phyloP scores from a whole-genome alignment of 2,329 filamentous ascomycete species.

The Sarocladiaceae sp. region DNA sequence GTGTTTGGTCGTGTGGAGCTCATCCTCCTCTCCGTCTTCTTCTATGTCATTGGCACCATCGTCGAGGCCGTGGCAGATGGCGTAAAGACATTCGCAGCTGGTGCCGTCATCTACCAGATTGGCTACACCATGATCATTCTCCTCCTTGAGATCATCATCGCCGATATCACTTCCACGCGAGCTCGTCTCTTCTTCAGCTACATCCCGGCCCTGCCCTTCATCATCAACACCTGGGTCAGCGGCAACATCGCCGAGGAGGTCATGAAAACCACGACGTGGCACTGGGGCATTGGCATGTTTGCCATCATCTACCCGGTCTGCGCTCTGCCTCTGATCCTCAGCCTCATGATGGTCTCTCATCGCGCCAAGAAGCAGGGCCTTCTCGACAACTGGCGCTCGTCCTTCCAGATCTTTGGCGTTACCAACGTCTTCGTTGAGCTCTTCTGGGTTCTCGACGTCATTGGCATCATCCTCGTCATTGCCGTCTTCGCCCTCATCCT shows the following conservation, averaged over 20 bases:
- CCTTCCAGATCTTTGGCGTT: constrained; percentile 25
- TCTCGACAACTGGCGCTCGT: constrained; percentile 30
- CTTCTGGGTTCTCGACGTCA: constrained; percentile 39
- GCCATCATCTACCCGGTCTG: constrained; percentile 55
- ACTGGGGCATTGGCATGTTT: constrained; percentile 61
- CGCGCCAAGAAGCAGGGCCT: constrained; percentile 47
- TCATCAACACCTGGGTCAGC: constrained; percentile 60
- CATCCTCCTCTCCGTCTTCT: constrained; percentile 50
- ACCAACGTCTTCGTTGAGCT: constrained; percentile 29
- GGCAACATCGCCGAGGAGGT: constrained; percentile 49
- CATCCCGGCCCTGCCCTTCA: constrained; percentile 52
- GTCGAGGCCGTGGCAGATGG: constrained; percentile 45
- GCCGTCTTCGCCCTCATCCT: constrained; percentile 40
- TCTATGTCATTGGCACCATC: constrained; percentile 53
- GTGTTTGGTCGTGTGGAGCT: constrained; percentile 57
- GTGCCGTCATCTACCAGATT: constrained; percentile 55
- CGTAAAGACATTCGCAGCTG: constrained; percentile 47
- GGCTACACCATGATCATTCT: constrained; percentile 58
- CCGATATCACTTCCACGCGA: constrained; percentile 56
- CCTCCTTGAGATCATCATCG: constrained; percentile 58
- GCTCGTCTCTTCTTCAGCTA: constrained; percentile 60
- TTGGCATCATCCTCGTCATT: constrained; percentile 39
- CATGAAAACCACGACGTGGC: constrained; percentile 44
- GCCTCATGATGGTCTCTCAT: constrained; percentile 41
- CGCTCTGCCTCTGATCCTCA: constrained; percentile 48